Conservation (phyloP, 495 filamentous ascomycete genomes). For the Lasiosphaeria hispida region DNA sequence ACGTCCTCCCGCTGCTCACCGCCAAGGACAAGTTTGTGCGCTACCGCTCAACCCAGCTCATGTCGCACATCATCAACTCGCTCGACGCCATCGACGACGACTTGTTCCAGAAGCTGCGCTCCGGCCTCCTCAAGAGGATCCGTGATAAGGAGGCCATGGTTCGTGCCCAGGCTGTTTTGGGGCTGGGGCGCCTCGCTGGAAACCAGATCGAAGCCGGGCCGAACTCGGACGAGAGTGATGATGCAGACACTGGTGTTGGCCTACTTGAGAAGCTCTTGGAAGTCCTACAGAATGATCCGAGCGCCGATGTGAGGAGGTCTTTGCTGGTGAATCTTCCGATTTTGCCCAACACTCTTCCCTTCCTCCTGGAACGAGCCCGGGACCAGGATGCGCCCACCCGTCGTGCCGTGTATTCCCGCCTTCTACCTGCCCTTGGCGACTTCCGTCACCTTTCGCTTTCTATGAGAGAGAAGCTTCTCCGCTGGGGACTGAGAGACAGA, state of each 20-base stretch:
- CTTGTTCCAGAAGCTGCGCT: constrained; percentile 73
- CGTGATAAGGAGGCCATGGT: constrained; percentile 91
- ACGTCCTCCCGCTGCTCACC: constrained; percentile 65
- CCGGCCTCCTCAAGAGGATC: constrained; percentile 76
- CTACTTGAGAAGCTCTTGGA: constrained; percentile 82
- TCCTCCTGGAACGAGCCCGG: constrained; percentile 84
- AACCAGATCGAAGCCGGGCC: constrained; percentile 74
- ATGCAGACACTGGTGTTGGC: constrained; percentile 54
- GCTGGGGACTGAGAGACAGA: constrained; percentile 92
- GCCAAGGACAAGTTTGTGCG: constrained; percentile 91
- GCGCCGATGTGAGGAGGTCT: constrained; percentile 84
- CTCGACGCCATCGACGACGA: constrained; percentile 88
- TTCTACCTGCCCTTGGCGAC: constrained; percentile 87
- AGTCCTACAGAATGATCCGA: constrained; percentile 89
- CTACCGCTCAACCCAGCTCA: constrained; percentile 84
- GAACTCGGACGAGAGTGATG: constrained; percentile 63
- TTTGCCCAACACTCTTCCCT: constrained; percentile 76
- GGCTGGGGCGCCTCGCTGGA: constrained; percentile 76
- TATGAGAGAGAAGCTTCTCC: constrained; percentile 92
- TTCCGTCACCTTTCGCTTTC: constrained; percentile 94
- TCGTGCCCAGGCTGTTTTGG: constrained; percentile 89
- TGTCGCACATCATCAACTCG: constrained; percentile 83
- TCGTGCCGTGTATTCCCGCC: constrained; percentile 79
- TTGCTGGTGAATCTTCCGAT: constrained; percentile 88
- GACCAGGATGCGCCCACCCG: constrained; percentile 83